These are phyloP conservation scores for Candida ovalis DNA, from an alignment of 805 yeast species.

Conservation along the genomic window DNA sequence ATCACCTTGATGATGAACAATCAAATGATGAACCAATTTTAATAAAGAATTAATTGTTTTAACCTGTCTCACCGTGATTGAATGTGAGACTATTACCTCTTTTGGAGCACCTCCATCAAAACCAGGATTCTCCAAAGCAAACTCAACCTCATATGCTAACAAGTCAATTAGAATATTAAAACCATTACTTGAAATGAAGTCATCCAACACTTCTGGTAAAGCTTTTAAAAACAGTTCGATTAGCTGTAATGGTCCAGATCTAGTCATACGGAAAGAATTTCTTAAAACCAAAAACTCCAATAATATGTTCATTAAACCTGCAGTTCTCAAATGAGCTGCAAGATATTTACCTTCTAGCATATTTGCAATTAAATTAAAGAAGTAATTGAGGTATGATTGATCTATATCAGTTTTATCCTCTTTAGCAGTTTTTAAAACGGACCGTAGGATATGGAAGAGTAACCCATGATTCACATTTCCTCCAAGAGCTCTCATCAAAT, in stretches of 20 bases:
- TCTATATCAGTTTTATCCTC: conserved; percentile 27
- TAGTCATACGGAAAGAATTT: conserved; percentile 49
- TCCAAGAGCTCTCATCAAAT: conserved; percentile 70
- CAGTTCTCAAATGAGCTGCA: conserved; percentile 57
- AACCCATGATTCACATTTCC: conserved; percentile 87
- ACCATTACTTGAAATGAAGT: conserved; percentile 67
- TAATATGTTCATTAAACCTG: conserved; percentile 70
- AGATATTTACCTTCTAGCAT: conserved; percentile 54
- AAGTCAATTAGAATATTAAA: conserved; percentile 56
- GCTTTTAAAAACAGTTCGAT: conserved; percentile 42
- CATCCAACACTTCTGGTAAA: conserved; percentile 50
- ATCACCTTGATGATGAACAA: conserved; percentile 78
- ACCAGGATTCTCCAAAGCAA: conserved; percentile 56
- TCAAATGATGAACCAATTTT: conserved; percentile 58
- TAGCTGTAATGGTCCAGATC: conserved; percentile 62
- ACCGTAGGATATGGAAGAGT: conserved; percentile 66
- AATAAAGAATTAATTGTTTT: conserved; percentile 55
- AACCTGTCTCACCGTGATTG: conserved; percentile 57
- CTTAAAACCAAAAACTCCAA: conserved; percentile 55
- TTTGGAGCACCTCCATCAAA: conserved; percentile 56
- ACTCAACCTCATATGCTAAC: conserved; percentile 59
- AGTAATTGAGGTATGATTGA: conserved; percentile 33
- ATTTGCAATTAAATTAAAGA: conserved; percentile 59
- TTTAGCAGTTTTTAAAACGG: conserved; percentile 49
- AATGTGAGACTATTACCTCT: conserved; percentile 42